Base-by-base conservation (phyloP, 192 early-diverging fungal genomes). In the Coemansia sp. region DNA sequence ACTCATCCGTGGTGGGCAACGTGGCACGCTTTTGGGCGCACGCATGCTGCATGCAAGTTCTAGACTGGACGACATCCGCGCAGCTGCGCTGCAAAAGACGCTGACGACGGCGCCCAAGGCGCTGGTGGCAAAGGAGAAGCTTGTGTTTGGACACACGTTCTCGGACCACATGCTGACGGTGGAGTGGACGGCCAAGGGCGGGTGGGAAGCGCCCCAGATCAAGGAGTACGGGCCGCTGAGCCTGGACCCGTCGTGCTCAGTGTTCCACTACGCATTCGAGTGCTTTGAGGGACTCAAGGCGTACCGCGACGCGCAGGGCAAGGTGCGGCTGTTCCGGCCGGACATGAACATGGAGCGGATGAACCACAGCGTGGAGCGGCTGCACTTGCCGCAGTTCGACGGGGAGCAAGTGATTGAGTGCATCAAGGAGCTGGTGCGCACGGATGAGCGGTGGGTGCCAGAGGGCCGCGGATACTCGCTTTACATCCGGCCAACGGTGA, bases 321-420 rank as follows among this genome's bases (percentile, higher is more conserved):
- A 88, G 60, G 91, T 95, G 63, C 87, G 96, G 55, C 78, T 98
- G 59, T 98, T 98, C 88, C 88, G 96, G n/a, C 96, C 96, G 6
- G 92, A 98, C 43, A 93, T 93, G 93, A 98, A 98, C 88, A 98
- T 98, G 95, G 85, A 84, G 75, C 89, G 96, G 58, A 85, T 98
- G 73, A 88, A 87, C 71, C 80, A 64, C 32, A 93, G 92, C 56
- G 91, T 91, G 29, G 77, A 85, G 45, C 88, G 96, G 53, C 84
- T 98, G 66, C 83, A 92, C 47, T 85, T 98, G 64, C 96, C 96
- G 16, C 56, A 67, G 62, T 97, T 98, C 53, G 88, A 95, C 78
- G 82, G 83, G 13, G 83, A 86, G 7, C 89, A 97, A 82, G 74
- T 93, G 22, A 84, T 93, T 53, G 87, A 93, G 76, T 88, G 88